phyloP scores from a whole-genome alignment of 768 basidiomycete species.

The Boletus rufocinnamomeus region DNA sequence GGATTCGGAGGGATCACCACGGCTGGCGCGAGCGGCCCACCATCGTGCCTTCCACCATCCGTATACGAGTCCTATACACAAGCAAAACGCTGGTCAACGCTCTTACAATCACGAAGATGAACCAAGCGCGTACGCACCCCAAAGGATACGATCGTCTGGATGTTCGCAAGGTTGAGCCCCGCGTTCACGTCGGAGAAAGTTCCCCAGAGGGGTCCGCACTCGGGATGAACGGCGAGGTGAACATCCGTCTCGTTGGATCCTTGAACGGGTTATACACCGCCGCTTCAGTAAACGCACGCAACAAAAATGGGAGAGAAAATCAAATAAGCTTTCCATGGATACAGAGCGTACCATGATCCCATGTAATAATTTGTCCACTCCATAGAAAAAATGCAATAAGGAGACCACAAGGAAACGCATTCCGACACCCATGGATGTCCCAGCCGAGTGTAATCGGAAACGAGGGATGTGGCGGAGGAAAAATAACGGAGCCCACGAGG shows the following conservation, averaged over 20 bases:
- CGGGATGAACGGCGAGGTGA: slow-evolving; percentile 48
- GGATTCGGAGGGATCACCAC: slow-evolving; percentile 45
- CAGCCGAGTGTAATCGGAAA: not conserved
- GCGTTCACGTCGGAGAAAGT: slow-evolving; percentile 49
- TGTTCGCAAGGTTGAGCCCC: slow-evolving; percentile 39
- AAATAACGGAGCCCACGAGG: not conserved
- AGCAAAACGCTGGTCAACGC: not conserved
- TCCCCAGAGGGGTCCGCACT: slow-evolving; percentile 44
- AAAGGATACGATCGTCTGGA: slow-evolving; percentile 54
- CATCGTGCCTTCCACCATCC: slow-evolving; percentile 50
- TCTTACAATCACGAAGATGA: not conserved
- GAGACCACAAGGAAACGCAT: not conserved
- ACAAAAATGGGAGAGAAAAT: not conserved
- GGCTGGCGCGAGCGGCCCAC: slow-evolving; percentile 43
- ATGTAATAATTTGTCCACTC: not conserved
- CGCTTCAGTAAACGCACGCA: slow-evolving; percentile 12
- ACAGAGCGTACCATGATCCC: no score
- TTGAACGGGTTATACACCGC: slow-evolving; percentile 8
- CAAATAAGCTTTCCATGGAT: not conserved
- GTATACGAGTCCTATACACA: slow-evolving; percentile 48
- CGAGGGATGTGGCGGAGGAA: not conserved
- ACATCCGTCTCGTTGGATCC: slow-evolving; percentile 24
- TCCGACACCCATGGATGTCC: no score
- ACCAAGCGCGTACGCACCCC: slow-evolving; percentile 37
- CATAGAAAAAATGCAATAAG: not conserved